Evolutionary conservation across 345 rosid genomes (phyloP), one percentile per base, ranked within the genome.

Genomic region (Excoecaria agallocha): DNA sequence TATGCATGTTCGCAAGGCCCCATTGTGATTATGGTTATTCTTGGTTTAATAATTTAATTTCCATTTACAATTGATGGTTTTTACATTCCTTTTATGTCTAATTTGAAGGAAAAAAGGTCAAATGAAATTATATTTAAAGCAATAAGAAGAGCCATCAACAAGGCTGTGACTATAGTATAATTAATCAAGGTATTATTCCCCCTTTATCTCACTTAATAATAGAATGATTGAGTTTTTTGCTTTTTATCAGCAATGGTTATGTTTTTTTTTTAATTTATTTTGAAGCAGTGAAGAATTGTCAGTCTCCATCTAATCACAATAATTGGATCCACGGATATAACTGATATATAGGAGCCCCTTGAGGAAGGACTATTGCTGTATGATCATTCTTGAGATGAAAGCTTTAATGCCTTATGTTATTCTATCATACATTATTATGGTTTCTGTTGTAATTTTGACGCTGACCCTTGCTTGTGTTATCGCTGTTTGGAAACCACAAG

Each of bases 361-460:
- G 99, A 95, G 80, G 99, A 95, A 87, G 99, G 99, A 74, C 99
- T 95, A 70, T 88, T 89, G 16, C 90, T 93, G 99, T 95, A 88
- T 81, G 95, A 37, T 61, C 66, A n/a, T n/a, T n/a, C n/a, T n/a
- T n/a, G n/a, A n/a, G n/a, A n/a, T n/a, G n/a, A n/a, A n/a, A n/a
- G n/a, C 49, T 13, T 46, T n/a, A 45, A 10, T 71, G 6, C 25
- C 58, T 30, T 8, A 37, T 56, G 0, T 37, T 20, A 39, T 43
- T n/a, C 13, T 63, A 8, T 39, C 4, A 9, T 51, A 17, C 24
- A 54, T 54, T n/a, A 0, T 16, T 41, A n/a, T 74, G 30, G 38
- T 37, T 68, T 74, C 17, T 38, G 43, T 25, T 64, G 15, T 43
- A 39, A 52, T 70, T 10, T 15, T 62, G 38, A 20, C 16, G 1